phyloP scores from a whole-genome alignment of 2,329 filamentous ascomycete genomes.

The Fusarium guadeloupense region DNA sequence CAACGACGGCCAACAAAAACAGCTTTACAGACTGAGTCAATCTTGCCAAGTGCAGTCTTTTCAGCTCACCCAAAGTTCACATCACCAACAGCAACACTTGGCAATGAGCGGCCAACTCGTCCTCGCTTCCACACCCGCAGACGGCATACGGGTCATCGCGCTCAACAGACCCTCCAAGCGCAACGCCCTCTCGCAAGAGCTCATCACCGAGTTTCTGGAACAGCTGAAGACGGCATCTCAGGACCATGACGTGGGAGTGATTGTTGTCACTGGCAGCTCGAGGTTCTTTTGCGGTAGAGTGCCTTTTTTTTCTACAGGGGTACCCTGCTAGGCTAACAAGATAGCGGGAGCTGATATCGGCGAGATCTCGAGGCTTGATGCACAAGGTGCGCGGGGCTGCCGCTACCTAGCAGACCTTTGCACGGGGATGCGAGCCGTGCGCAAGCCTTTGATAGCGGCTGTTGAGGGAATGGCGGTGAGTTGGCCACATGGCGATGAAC shows the following conservation, averaged over 20 bases:
- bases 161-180: conserved; percentile 65
- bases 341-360: conserved; percentile 50
- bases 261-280: conserved; percentile 52
- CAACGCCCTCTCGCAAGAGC: conserved; percentile 64
- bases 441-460: conserved; percentile 60
- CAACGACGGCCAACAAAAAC: conserved; percentile 1
- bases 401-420: conserved; percentile 55
- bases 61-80: not conserved
- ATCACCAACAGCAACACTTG: not conserved
- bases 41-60: conserved; percentile 6
- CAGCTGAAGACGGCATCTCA: conserved; percentile 39
- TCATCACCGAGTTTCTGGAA: conserved; percentile 57
- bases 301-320: conserved; percentile 3
- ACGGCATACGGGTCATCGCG: conserved; percentile 57
- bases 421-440: conserved; percentile 45
- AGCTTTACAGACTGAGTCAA: conserved; percentile 4
- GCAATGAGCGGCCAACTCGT: conserved; percentile 35
- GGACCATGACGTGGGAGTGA: conserved; percentile 46
- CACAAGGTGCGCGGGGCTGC: conserved; percentile 44
- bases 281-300: conserved; percentile 50
- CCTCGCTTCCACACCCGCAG: conserved; percentile 41
- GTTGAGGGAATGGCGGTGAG: conserved; percentile 61
- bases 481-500: conserved; percentile 8
- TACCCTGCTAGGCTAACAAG: conserved; percentile 18
- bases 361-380: conserved; percentile 49